These are phyloP conservation scores for Carex myosuroides DNA, from an alignment of 176 grass and related monocot genomes.

Conservation along the genomic window DNA sequence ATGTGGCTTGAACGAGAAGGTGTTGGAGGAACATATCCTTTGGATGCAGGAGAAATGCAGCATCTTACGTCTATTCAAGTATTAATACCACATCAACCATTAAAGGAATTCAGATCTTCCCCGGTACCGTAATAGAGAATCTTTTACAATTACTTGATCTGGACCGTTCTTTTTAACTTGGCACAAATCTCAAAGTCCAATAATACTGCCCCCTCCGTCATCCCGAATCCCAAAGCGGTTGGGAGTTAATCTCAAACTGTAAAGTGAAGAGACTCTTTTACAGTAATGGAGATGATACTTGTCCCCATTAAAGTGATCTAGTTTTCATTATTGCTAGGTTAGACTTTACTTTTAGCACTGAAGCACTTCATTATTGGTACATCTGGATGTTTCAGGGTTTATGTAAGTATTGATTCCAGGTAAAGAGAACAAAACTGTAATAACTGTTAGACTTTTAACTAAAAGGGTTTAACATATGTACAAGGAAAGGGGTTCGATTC, in stretches of 20 bases:
- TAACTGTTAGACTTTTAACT: not conserved
- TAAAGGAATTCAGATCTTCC: not conserved
- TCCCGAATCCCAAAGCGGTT: too few species aligned
- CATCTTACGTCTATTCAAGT: slow-evolving; percentile 13
- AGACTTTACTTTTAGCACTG: slow-evolving; percentile 1
- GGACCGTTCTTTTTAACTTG: too few species aligned
- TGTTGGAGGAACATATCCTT: not conserved
- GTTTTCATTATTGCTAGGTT: not conserved
- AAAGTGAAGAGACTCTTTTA: too few species aligned
- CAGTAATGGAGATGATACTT: too few species aligned
- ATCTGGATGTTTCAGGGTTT: not conserved
- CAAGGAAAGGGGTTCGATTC: too few species aligned
- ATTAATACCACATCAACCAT: not conserved
- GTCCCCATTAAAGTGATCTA: not conserved
- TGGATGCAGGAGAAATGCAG: not conserved
- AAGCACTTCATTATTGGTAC: not conserved
- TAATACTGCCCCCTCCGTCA: too few species aligned
- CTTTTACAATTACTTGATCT: too few species aligned
- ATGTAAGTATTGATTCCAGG: slow-evolving; percentile 12
- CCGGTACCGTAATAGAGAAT: too few species aligned
- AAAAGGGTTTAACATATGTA: not conserved
- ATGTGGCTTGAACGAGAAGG: not conserved
- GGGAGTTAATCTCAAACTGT: too few species aligned
- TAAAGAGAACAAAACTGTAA: not conserved
- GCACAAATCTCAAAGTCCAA: too few species aligned